Evolutionary conservation across 1,139 yeast genomes (phyloP), one percentile per base, ranked within the genome.

Genomic region (Martiniozyma asiatica): DNA sequence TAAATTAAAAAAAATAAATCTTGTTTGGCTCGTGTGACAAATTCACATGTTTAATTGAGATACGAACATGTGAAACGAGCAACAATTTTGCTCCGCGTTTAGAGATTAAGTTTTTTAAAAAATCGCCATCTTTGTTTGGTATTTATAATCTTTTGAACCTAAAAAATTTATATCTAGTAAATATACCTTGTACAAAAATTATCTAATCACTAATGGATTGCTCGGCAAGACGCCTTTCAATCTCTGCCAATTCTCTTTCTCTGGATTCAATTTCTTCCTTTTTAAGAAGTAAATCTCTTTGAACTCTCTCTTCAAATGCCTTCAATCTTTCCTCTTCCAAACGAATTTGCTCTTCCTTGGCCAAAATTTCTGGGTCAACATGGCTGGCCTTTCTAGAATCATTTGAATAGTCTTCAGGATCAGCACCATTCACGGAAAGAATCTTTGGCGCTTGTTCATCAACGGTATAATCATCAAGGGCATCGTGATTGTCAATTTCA

Each of bases 281-380:
- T 65, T 85, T 85, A 50, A 73, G 72, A 47, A 80, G 65, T 55
- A 89, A 67, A 53, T 87, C 97, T 48, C 79, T 80, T 54, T 84
- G 95, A 15, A 89, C 95, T 43, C 94, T 67, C 51, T 77, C 82
- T 55, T 79, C 92, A 48, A 77, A 79, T 32, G 80, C 81, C 49
- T 63, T 72, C 47, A 79, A 62, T 52, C 89, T 68, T 53, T 78
- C 89, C 55, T 79, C 89, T 52, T 79, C 92, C 35, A 77, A 59
- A 51, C 75, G 72, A 45, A 79, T 79, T 52, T 78, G 89, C 50
- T 78, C 89, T 53, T 79, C 92, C 56, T 80, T 77, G 30, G 73
- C 70, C 25, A 56, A 52, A 17, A 45, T 47, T 42, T 44, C 48
- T 3, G 35, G 32, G 14, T 31, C 33, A 4, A 24, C 24, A n/a